Evolutionary conservation across 805 yeast species (phyloP).

Genomic region (Nematodospora valgi): DNA sequence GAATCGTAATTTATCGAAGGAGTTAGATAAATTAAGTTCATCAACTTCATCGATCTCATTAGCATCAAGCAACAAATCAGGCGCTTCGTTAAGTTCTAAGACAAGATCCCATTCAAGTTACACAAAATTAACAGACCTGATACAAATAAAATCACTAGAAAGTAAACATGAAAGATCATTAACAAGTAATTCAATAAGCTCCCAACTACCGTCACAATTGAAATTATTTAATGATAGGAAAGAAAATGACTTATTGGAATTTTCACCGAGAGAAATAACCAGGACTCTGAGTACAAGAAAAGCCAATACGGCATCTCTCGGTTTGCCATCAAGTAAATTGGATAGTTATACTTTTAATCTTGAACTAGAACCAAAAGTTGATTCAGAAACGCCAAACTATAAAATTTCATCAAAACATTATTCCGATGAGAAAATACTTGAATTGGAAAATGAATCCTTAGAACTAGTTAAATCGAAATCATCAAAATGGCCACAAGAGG

Average conservation of each 20-base stretch:
- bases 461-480: slow-evolving; percentile 34
- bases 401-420: slow-evolving; percentile 17
- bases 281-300: slow-evolving; percentile 34
- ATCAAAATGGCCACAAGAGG: slow-evolving; percentile 44
- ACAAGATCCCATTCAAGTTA: slow-evolving; percentile 3
- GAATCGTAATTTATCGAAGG: slow-evolving; percentile 18
- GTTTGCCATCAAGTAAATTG: slow-evolving; percentile 7
- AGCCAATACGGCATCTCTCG: slow-evolving; percentile 10
- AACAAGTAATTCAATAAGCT: background rate
- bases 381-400: slow-evolving; percentile 6
- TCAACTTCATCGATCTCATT: slow-evolving; percentile 14
- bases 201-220: slow-evolving; percentile 61
- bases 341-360: slow-evolving; percentile 1
- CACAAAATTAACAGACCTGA: background rate
- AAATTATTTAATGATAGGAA: slow-evolving; percentile 37
- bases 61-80: slow-evolving; percentile 1
- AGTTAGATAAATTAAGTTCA: slow-evolving; percentile 22
- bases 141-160: too few relatives aligned
- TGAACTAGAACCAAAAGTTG: too few relatives aligned
- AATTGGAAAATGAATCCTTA: slow-evolving; percentile 44
- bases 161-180: background rate
- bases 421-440: slow-evolving; percentile 42
- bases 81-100: background rate
- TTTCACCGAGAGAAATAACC: slow-evolving; percentile 15
- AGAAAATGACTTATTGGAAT: slow-evolving; percentile 8